Base-by-base conservation (phyloP, 23 red algal genomes). In the Agarophyton chilense region DNA sequence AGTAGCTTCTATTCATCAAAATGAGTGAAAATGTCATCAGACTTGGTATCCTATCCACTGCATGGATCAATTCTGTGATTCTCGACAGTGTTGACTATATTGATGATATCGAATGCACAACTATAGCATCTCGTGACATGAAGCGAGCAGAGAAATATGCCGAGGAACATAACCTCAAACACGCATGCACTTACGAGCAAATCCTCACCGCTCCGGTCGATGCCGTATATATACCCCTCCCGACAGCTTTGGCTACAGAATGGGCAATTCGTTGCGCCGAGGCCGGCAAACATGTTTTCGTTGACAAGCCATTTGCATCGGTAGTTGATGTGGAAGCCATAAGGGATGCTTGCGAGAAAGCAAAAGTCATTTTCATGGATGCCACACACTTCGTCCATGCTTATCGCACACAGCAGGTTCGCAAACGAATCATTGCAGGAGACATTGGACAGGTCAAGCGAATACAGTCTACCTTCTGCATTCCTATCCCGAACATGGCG, bases 371-470 rank as follows among this genome's bases (percentile, higher is more conserved):
- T 34, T 93, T 96, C 46, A 60, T 96, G 49, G 94, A 96, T 81
- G 89, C 79, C 47, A 96, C 94, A 24, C 94, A 96, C 42, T 96
- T 90, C 55, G 85, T 86, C 10, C 94, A 96, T 82, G 42, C 94
- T 17, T 42, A 61, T 32, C 87, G 94, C 24, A 56, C 86, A 0
- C 21, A 46, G 7, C 39, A 77, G 21, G 86, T 84, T 35, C 45
- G 56, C 17, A 26, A 79, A 56, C 36, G 56, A 39, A 52, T 92
- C 6, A 17, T 50, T 26, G 58, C 44, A 18, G 94, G 94, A n/a
- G 47, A 54, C 21, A 81, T 96, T 77, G 94, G 94, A 29, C 64
- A 25, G 9, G 47, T 96, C 34, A 72, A 77, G 50, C 44, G 77
- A 35, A 26, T 88, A 31, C 21, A 60, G 7, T 75, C 83, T 29